Evolutionary conservation across 2,329 filamentous ascomycete genomes (phyloP).

Genomic region (Trichoderma pleuroti): DNA sequence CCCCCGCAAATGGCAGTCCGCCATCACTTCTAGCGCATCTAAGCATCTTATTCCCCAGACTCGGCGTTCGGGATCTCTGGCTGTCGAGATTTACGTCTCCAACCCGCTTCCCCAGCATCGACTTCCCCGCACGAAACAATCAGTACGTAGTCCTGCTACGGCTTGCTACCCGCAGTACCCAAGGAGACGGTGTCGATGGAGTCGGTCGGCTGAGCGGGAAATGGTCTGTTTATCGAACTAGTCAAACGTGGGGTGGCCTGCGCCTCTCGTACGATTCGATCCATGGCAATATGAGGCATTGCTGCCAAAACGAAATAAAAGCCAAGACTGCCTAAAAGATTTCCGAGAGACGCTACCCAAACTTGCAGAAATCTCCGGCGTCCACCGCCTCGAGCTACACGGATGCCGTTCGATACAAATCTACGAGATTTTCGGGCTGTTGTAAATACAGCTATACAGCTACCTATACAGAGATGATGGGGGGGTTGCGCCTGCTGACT

Average conservation of each 20-base stretch:
- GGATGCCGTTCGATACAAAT: neutral
- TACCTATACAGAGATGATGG: neutral
- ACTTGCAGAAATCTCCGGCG: neutral
- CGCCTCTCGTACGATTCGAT: slow-evolving; percentile 11
- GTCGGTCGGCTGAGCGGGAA: slow-evolving; percentile 13
- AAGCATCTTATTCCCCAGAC: slow-evolving; percentile 16
- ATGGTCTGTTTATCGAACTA: slow-evolving; percentile 15
- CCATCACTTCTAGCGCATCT: slow-evolving; percentile 2
- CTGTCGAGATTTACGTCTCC: neutral
- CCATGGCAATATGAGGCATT: neutral
- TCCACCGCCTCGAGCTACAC: neutral
- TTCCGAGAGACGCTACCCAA: neutral
- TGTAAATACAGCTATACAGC: neutral
- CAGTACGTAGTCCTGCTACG: neutral
- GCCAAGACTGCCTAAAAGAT: neutral
- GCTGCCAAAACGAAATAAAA: neutral
- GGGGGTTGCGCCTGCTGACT: neutral
- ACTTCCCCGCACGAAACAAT: slow-evolving; percentile 8
- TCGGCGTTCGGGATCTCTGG: slow-evolving; percentile 9
- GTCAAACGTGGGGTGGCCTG: slow-evolving; percentile 2
- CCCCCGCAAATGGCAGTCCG: slow-evolving; percentile 1
- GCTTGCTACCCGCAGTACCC: slow-evolving; percentile 12
- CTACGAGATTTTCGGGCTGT: neutral
- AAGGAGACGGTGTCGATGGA: slow-evolving; percentile 6
- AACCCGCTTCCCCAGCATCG: slow-evolving; percentile 16